Evolutionary conservation across 129 eudicot genomes (phyloP).

Genomic region (Artemisia annua): DNA sequence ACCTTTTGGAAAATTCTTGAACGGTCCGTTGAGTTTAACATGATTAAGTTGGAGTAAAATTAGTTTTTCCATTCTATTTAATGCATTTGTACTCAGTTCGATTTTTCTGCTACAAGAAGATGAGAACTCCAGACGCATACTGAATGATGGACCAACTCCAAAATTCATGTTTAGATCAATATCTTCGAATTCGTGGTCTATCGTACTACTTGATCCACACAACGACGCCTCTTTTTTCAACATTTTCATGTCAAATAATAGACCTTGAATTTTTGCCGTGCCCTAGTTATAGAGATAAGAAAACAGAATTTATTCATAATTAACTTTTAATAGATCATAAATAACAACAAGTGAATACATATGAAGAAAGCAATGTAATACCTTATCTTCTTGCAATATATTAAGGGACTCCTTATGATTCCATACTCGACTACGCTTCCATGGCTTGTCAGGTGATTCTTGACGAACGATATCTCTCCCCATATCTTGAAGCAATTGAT

Average conservation of each 20-base stretch:
- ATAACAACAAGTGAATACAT: background rate
- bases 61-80: background rate
- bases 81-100: slow-evolving; percentile 12
- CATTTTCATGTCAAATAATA: slow-evolving; percentile 7
- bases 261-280: slow-evolving; percentile 11
- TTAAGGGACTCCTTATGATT: no score
- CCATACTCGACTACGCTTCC: no score
- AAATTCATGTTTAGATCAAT: background rate
- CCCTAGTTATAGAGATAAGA: slow-evolving; percentile 14
- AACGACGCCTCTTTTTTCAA: background rate
- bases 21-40: no score
- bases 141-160: background rate
- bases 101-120: background rate
- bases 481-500: slow-evolving; percentile 9
- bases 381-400: slow-evolving; percentile 13
- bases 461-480: no score
- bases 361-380: background rate
- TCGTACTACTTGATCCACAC: background rate
- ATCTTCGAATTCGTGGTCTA: background rate
- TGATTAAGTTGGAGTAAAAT: no score
- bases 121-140: background rate
- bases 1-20: no score
- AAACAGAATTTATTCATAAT: background rate
- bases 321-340: background rate
- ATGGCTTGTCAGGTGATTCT: no score